Conservation (phyloP, 352 stramenopile genomes). For the Phytophthora crassamura region DNA sequence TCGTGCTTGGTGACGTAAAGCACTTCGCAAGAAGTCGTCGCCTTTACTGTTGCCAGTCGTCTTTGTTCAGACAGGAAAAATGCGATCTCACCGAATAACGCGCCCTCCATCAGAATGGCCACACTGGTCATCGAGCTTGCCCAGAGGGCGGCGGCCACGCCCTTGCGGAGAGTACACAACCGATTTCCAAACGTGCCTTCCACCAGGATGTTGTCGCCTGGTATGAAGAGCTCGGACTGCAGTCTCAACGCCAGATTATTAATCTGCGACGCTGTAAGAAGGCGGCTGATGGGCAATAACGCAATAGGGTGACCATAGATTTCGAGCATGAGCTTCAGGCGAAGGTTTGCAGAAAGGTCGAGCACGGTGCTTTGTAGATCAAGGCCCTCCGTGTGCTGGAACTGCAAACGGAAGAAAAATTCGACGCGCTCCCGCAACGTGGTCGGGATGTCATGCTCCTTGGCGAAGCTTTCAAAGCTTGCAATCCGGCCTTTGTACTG, state of each 20-base stretch:
- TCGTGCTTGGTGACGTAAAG: slow-evolving; percentile 68
- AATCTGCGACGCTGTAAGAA: slow-evolving; percentile 58
- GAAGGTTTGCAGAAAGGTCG: slow-evolving; percentile 73
- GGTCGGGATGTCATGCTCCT: slow-evolving; percentile 57
- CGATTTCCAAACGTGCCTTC: slow-evolving; percentile 67
- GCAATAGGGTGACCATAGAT: slow-evolving; percentile 66
- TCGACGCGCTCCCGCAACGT: slow-evolving; percentile 59
- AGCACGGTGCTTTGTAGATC: slow-evolving; percentile 60
- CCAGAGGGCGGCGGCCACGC: slow-evolving; percentile 64
- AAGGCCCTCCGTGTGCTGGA: slow-evolving; percentile 58
- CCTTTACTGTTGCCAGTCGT: slow-evolving; percentile 67
- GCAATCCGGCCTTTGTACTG: slow-evolving; percentile 74
- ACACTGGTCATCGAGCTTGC: slow-evolving; percentile 55
- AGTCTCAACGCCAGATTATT: slow-evolving; percentile 75
- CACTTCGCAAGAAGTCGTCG: slow-evolving; percentile 67
- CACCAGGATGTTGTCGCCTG: slow-evolving; percentile 64
- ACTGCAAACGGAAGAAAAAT: slow-evolving; percentile 72
- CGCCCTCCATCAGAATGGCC: slow-evolving; percentile 62
- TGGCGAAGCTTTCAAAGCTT: slow-evolving; percentile 79
- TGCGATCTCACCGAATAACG: slow-evolving; percentile 71
- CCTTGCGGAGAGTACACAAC: slow-evolving; percentile 72
- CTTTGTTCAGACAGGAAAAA: slow-evolving; percentile 71
- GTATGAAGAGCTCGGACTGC: slow-evolving; percentile 71
- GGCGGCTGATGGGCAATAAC: slow-evolving; percentile 58
- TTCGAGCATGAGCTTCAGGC: slow-evolving; percentile 78